phyloP scores from a whole-genome alignment of 2,329 filamentous ascomycete species.

The Sclerotinia glacialis region DNA sequence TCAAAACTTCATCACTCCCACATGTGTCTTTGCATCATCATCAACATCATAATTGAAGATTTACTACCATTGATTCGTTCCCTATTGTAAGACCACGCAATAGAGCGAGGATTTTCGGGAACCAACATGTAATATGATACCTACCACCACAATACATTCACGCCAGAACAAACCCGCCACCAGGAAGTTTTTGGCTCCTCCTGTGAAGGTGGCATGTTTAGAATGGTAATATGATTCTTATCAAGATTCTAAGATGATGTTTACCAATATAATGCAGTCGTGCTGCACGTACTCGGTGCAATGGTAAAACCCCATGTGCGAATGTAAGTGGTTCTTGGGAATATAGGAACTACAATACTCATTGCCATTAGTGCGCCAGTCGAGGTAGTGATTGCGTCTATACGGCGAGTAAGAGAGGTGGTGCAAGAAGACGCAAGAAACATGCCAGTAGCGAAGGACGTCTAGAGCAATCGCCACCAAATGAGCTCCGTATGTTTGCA shows the following conservation, averaged over 20 bases:
- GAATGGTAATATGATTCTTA: slow-evolving; percentile 44
- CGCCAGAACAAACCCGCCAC: slow-evolving; percentile 24
- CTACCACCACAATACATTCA: slow-evolving; percentile 3
- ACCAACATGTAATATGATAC: slow-evolving; percentile 8
- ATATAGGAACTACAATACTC: neutral
- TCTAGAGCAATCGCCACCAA: slow-evolving; percentile 4
- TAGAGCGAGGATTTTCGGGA: neutral
- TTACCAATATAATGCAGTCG: slow-evolving; percentile 39
- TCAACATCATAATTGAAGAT: neutral
- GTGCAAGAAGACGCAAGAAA: slow-evolving; percentile 33
- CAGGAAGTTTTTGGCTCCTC: slow-evolving; percentile 41
- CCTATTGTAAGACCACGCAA: neutral
- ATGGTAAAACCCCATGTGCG: slow-evolving; percentile 46
- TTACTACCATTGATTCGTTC: too few species aligned
- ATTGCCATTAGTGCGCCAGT: slow-evolving; percentile 31
- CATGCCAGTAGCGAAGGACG: neutral
- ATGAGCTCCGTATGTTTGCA: slow-evolving; percentile 18
- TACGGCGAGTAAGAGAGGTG: slow-evolving; percentile 36
- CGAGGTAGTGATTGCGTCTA: slow-evolving; percentile 37
- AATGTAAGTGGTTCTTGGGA: slow-evolving; percentile 41
- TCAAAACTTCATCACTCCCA: neutral
- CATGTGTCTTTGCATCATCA: neutral
- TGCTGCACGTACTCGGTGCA: slow-evolving; percentile 47
- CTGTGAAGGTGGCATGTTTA: slow-evolving; percentile 51
- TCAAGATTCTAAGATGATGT: neutral